Conservation (phyloP, 108 stramenopile species). For the Nannochloropsis gaditana region DNA sequence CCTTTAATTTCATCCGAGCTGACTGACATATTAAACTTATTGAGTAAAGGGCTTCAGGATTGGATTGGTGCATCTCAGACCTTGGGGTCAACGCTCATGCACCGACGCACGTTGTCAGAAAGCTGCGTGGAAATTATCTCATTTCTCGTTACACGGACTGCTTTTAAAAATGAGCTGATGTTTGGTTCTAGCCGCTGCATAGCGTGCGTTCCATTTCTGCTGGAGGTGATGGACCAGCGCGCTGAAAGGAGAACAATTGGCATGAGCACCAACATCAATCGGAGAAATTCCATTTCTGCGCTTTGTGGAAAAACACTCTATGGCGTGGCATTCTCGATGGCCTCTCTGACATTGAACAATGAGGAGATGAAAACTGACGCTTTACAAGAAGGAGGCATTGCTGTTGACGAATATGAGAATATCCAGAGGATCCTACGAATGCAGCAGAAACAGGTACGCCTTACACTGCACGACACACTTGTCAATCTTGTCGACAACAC, state of each 20-base stretch:
- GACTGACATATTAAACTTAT: background rate
- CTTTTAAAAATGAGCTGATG: background rate
- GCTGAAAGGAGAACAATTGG: background rate
- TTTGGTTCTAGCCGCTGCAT: conserved; percentile 7
- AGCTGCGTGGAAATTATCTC: background rate
- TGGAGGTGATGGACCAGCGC: background rate
- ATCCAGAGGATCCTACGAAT: background rate
- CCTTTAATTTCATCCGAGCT: background rate
- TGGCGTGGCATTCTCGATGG: background rate
- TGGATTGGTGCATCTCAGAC: background rate
- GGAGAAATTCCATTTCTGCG: background rate
- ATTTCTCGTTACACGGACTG: background rate
- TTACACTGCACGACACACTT: background rate
- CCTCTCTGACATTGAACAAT: conserved; percentile 3
- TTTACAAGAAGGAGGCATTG: background rate
- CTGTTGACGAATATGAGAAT: background rate
- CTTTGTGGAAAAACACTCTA: background rate
- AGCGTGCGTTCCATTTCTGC: background rate
- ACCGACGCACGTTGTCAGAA: background rate
- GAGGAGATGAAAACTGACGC: background rate
- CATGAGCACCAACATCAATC: background rate
- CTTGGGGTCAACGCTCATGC: background rate
- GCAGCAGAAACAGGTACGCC: background rate
- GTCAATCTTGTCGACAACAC: background rate
- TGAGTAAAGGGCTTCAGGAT: background rate